These are phyloP conservation scores for Daldinia grandis DNA, from an alignment of 495 filamentous ascomycete species.

Conservation along the genomic window DNA sequence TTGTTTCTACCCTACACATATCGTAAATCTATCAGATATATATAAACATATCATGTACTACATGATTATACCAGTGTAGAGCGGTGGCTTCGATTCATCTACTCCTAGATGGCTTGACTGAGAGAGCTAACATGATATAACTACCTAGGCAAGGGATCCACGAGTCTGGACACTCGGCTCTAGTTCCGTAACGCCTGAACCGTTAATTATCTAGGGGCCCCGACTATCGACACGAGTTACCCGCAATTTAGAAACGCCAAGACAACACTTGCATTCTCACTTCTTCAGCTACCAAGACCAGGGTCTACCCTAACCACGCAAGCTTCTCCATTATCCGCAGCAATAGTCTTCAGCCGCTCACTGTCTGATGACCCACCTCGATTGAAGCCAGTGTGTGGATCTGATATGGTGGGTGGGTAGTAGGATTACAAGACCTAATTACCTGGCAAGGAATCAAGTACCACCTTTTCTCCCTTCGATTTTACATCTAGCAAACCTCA, in stretches of 20 bases:
- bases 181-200: conserved; percentile 29
- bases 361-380: conserved; percentile 40
- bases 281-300: conserved; percentile 25
- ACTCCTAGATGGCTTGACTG: conserved; percentile 12
- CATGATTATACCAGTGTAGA: neutral
- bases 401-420: conserved; percentile 38
- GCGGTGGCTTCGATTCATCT: neutral
- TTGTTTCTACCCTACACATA: neutral
- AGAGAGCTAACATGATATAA: conserved; percentile 23
- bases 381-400: conserved; percentile 31
- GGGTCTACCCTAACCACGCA: conserved; percentile 37
- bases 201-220: conserved; percentile 27
- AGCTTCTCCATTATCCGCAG: conserved; percentile 34
- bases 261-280: conserved; percentile 38
- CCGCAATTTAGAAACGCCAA: conserved; percentile 46
- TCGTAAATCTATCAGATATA: neutral
- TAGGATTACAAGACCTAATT: conserved; percentile 37
- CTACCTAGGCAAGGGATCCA: conserved; percentile 20
- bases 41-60: neutral
- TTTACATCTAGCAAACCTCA: conserved; percentile 11
- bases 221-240: conserved; percentile 41
- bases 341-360: conserved; percentile 23
- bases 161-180: conserved; percentile 31
- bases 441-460: conserved; percentile 24
- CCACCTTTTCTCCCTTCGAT: conserved; percentile 8